Conservation (phyloP, 1,284 basidiomycete species). For the Anthracocystis panici-leucophaei region DNA sequence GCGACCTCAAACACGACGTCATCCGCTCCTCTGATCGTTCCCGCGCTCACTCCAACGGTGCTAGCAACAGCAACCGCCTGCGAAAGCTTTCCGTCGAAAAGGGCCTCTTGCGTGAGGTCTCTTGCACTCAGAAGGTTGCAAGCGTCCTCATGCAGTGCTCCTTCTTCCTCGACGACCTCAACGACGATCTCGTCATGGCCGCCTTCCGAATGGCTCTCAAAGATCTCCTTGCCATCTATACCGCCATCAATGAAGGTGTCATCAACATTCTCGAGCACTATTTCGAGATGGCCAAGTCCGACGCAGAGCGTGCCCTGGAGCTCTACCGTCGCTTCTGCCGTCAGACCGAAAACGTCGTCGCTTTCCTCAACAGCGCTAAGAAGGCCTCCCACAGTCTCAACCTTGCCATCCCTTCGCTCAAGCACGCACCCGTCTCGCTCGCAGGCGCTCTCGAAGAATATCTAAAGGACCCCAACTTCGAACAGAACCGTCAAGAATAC, state of each 20-base stretch:
- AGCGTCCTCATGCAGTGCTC: constrained; percentile 87
- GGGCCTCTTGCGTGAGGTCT: constrained; percentile 91
- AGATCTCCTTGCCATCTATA: constrained; percentile 93
- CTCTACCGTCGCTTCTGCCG: constrained; percentile 95
- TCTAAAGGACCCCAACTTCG: constrained; percentile 93
- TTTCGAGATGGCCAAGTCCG: constrained; percentile 96
- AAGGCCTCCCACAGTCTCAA: constrained; percentile 92
- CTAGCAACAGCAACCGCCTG: constrained; percentile 74
- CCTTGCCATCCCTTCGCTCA: constrained; percentile 91
- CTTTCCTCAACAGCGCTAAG: constrained; percentile 91
- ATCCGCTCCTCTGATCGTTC: constrained; percentile 84
- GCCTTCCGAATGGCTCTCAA: constrained; percentile 96
- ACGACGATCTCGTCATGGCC: constrained; percentile 89
- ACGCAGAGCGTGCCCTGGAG: constrained; percentile 85
- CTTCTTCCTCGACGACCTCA: constrained; percentile 93
- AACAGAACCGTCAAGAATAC: constrained; percentile 91
- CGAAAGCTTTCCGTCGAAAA: constrained; percentile 94
- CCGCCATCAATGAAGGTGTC: constrained; percentile 96
- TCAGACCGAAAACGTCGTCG: constrained; percentile 92
- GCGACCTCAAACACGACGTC: constrained; percentile 91
- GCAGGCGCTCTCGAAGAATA: constrained; percentile 95
- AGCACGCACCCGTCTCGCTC: constrained; percentile 93
- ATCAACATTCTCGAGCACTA: constrained; percentile 96
- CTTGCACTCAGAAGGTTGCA: constrained; percentile 88
- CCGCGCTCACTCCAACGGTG: constrained; percentile 73